Conservation (phyloP, 2,329 filamentous ascomycete genomes). For the Leptographium flavum region DNA sequence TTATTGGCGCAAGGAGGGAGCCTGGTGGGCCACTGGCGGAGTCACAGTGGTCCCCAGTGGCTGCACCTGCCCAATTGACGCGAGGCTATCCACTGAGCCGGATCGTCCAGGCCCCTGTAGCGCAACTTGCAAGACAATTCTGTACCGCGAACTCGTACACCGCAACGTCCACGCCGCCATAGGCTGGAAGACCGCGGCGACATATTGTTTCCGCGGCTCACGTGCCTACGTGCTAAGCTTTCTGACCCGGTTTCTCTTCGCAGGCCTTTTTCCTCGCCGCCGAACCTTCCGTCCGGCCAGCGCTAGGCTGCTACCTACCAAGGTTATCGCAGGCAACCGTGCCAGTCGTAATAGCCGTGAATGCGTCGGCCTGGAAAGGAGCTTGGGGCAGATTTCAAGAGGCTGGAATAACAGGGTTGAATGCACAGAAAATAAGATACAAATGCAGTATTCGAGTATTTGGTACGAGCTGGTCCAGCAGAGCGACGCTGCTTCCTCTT, state of each 20-base stretch:
- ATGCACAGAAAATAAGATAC: too few relatives aligned
- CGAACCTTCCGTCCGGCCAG: slow-evolving; percentile 7
- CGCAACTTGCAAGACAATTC: too few relatives aligned
- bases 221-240: background rate
- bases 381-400: too few relatives aligned
- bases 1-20: background rate
- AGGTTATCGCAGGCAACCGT: background rate
- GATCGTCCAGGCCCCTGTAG: background rate
- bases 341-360: background rate
- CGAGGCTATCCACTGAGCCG: background rate
- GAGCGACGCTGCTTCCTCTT: too few relatives aligned
- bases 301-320: background rate
- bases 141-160: background rate
- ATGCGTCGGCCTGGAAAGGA: slow-evolving; percentile 1
- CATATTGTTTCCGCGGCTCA: background rate
- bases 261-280: slow-evolving; percentile 4
- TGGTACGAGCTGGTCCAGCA: too few relatives aligned
- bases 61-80: background rate
- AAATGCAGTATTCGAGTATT: too few relatives aligned
- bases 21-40: background rate
- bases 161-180: background rate
- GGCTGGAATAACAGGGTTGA: too few relatives aligned
- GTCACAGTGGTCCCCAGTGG: background rate
- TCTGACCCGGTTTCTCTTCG: slow-evolving; percentile 7
- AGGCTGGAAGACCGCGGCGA: background rate